Base-by-base conservation (phyloP, 163 green algal genomes). In the Scenedesmus sp. region DNA sequence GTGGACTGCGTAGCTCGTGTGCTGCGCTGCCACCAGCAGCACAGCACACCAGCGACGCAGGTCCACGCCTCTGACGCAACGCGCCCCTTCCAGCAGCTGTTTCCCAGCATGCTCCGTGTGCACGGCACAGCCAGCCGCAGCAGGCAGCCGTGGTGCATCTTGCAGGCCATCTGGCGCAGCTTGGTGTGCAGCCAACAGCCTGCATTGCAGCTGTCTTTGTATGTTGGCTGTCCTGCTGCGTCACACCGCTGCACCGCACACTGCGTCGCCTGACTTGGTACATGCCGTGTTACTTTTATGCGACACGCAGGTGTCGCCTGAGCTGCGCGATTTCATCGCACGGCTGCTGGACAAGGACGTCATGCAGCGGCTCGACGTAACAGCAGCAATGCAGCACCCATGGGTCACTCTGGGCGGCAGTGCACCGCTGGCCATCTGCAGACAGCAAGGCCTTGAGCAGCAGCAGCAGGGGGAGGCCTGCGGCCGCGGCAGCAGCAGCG, bases 311-410 rank as follows among this genome's bases (percentile, higher is more conserved):
- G 59, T 88, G 44, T 91, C 49, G 9, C 81, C 88, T 53, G 80
- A 91, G 87, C 88, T 93, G 30, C 56, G 49, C 3, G 89, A 93
- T 70, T 83, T 93, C 30, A 79, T 94, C 37, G 51, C 20, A n/a
- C 86, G 51, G 61, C 86, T 96, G 44, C 91, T 96, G 37, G 83
- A 94, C 12, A 96, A 95, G 91, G 65, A 92, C 43, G 88, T 85
- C 20, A 42, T 92, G 43, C 43, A 59, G 44, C 88, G 88, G 2
- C 70, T 88, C 7, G 88, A 92, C 51, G 81, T 92, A 18, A 72
- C 65, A 12, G 65, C 43, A 20, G 82, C 88, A 26, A 85, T 90
- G 85, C 59, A 49, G 42, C 95, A 97, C 91, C 88, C 93, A 46
- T 97, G 95, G 95, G 89, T 94, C 13, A 95, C 91, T 12, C 88